Evolutionary conservation across 1,139 yeast genomes (phyloP), one percentile per base, ranked within the genome.

Genomic region (Candida labiduridarum): DNA sequence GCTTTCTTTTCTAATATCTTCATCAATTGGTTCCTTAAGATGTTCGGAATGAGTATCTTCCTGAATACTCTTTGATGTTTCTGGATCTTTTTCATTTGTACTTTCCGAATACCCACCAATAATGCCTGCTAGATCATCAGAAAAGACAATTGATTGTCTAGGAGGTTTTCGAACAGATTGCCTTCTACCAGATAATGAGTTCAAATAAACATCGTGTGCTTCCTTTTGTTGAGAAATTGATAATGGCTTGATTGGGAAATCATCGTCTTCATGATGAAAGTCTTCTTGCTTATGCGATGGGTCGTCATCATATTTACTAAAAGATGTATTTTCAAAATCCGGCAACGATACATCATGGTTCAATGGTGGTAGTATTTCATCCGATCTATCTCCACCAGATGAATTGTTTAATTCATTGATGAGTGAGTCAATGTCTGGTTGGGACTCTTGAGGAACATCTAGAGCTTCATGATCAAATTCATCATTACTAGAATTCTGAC

Each of bases 81-180:
- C 46, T 11, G n/a, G n/a, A 11, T 34, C 40, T 3, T 43, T n/a
- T 35, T 43, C 46, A 4, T 22, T 9, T 14, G 6, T 22, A 18
- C 39, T 46, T 58, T 55, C 55, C 4, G 36, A 58, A 41, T 60
- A 59, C 2, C 57, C 62, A 50, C 57, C 60, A 8, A 59, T 59
- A 12, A 50, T 52, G 36, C 47, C 46, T 4, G 51, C 42, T 33
- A 50, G 41, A 45, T 52, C 51, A 18, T 48, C 53, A 12, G 50
- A 49, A 16, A 45, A 38, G 10, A 45, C 30, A 14, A 22, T 14
- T 7, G 42, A 39, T n/a, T 40, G 47, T 18, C 67, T 64, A 6
- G 74, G 74, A 0, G 75, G 72, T 48, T 71, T 71, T 44, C 75
- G 58, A 9, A 74, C 62, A 1, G 79, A 74, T 8, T 64, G 66